Evolutionary conservation across 768 basidiomycete species (phyloP).

Genomic region (Strobilomyces echinocephalus): DNA sequence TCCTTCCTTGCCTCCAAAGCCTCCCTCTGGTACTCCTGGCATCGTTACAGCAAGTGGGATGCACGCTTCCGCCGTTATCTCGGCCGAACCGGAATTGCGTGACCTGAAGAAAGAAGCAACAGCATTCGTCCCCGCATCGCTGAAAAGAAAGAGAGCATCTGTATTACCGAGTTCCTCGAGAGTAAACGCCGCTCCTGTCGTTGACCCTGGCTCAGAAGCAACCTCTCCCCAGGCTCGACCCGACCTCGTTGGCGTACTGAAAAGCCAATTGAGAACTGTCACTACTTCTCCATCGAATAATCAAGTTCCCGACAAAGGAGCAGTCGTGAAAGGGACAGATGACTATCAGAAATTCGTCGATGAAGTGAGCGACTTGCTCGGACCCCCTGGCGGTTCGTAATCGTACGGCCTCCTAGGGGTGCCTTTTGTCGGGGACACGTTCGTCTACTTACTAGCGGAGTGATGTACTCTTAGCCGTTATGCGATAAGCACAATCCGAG

Average conservation of each 20-base stretch:
- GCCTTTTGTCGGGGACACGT: neutral
- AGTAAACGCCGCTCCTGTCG: conserved; percentile 62
- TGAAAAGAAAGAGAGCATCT: conserved; percentile 67
- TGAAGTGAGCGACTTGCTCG: conserved; percentile 67
- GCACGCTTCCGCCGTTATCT: conserved; percentile 60
- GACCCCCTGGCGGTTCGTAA: conserved; percentile 19
- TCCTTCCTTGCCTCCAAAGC: conserved; percentile 44
- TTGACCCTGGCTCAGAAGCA: conserved; percentile 32
- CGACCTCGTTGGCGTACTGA: conserved; percentile 61
- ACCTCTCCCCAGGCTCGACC: conserved; percentile 44
- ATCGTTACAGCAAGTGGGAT: conserved; percentile 43
- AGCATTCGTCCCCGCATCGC: conserved; percentile 77
- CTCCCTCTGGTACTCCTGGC: conserved; percentile 19
- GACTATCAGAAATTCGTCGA: conserved; percentile 77
- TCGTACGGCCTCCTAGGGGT: neutral
- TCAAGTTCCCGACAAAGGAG: conserved; percentile 15
- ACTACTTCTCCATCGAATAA: conserved; percentile 20
- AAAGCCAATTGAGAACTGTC: conserved; percentile 51
- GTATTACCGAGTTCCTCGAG: conserved; percentile 34
- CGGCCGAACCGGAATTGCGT: conserved; percentile 81
- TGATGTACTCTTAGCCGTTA: neutral
- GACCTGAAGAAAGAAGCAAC: conserved; percentile 95
- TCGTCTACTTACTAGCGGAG: neutral
- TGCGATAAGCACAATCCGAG: neutral
- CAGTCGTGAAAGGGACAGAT: conserved; percentile 44